Evolutionary conservation across 257 asterid species (phyloP).

Genomic region (Lavandula angustifolia): DNA sequence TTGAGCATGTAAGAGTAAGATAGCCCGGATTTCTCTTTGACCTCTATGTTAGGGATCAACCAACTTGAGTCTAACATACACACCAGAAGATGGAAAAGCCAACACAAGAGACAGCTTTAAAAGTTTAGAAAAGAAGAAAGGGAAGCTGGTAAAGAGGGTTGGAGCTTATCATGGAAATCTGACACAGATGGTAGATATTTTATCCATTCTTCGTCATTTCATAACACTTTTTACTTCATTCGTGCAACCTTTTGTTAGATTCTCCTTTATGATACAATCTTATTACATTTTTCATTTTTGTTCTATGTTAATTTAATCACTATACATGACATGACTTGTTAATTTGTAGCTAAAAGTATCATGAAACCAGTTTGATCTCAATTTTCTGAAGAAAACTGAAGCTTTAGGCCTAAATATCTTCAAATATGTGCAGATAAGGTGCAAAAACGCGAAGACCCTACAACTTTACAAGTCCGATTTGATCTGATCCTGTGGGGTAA

Average conservation of each 20-base stretch:
- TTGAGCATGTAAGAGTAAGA: background rate
- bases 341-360: background rate
- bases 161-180: constrained; percentile 29
- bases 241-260: background rate
- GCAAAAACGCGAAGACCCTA: background rate
- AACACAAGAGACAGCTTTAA: constrained; percentile 32
- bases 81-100: too few species aligned
- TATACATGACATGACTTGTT: background rate
- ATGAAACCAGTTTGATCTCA: background rate
- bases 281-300: background rate
- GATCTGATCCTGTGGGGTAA: constrained; percentile 19
- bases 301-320: background rate
- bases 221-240: background rate
- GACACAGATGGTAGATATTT: constrained; percentile 10
- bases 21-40: background rate
- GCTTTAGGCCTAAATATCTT: background rate
- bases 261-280: background rate
- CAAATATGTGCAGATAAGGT: constrained; percentile 7
- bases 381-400: background rate
- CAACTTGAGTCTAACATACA: constrained; percentile 55
- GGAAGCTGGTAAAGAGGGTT: constrained; percentile 35
- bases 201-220: background rate
- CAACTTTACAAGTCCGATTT: constrained; percentile 10
- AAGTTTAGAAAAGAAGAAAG: constrained; percentile 37
- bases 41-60: constrained; percentile 47